These are phyloP conservation scores for Tripterygium wilfordii DNA, from an alignment of 177 flowering plant species.

Conservation along the genomic window DNA sequence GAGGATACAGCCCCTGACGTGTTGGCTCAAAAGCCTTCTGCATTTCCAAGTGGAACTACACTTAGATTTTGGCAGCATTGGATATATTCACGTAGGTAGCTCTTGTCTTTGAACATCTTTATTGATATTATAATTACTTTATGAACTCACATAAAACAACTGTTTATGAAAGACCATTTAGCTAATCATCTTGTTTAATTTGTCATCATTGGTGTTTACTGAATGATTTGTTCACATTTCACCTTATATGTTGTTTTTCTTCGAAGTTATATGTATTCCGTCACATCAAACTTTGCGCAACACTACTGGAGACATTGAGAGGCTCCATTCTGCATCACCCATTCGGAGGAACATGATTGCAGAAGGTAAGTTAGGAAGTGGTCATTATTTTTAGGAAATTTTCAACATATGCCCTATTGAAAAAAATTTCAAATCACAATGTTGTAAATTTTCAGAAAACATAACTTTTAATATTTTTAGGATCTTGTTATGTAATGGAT, in stretches of 20 bases:
- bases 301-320: conserved; percentile 9
- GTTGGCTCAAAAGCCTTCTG: conserved; percentile 27
- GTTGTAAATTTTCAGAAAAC: too few relatives aligned
- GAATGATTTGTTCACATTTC: not conserved
- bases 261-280: conserved; percentile 8
- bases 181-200: too few relatives aligned
- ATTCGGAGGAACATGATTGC: not conserved
- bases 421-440: too few relatives aligned
- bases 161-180: too few relatives aligned
- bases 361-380: conserved; percentile 6
- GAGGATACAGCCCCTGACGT: conserved; percentile 7
- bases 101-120: too few relatives aligned
- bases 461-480: too few relatives aligned
- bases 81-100: conserved; percentile 19
- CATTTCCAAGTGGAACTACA: conserved; percentile 22
- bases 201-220: too few relatives aligned
- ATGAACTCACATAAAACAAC: too few relatives aligned
- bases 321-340: conserved; percentile 1
- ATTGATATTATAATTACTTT: too few relatives aligned
- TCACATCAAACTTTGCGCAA: not conserved
- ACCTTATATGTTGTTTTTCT: not conserved
- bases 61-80: conserved; percentile 14
- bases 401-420: too few relatives aligned
- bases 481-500: too few relatives aligned
- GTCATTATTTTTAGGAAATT: too few relatives aligned